A percentile compares a stretch with the other conserved stretches of the same genome.
Conservation (phyloP, 805 yeast species). For the Candida lessepsii region DNA sequence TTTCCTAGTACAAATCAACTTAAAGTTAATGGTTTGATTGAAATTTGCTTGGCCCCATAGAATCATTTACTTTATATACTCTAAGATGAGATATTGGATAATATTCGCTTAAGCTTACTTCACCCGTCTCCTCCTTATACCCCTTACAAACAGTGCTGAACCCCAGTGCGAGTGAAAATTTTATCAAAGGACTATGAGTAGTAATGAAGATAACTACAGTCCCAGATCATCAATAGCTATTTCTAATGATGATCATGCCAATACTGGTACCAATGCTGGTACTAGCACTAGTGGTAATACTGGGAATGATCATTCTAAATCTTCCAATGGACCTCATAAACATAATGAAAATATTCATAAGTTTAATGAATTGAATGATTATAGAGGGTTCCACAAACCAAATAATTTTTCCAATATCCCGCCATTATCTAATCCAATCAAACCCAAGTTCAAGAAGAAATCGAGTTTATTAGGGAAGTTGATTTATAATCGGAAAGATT, state of each 20-base stretch:
- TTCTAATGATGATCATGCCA: slow-evolving; percentile 10
- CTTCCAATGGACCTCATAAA: neutral
- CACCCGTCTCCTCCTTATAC: neutral
- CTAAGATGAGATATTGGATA: no score
- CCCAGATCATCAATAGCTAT: slow-evolving; percentile 26
- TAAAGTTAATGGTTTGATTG: no score
- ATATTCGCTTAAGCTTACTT: neutral
- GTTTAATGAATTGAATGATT: slow-evolving; percentile 19
- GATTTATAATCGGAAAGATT: slow-evolving; percentile 35
- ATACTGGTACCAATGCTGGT: neutral
- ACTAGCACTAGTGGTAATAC: neutral
- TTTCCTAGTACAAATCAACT: no score
- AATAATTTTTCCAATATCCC: slow-evolving; percentile 37
- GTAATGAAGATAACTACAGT: slow-evolving; percentile 12
- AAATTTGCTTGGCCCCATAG: no score
- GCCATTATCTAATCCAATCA: slow-evolving; percentile 49
- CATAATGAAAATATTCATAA: neutral
- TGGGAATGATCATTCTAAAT: neutral
- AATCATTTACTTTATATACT: no score
- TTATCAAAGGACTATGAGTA: neutral
- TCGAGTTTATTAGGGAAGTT: slow-evolving; percentile 38
- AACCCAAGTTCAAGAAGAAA: slow-evolving; percentile 43
- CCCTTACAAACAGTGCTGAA: neutral
- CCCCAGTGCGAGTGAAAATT: neutral
- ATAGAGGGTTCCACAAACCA: slow-evolving; percentile 41